Evolutionary conservation across 805 yeast species (phyloP), one percentile per base, ranked within the genome.

Genomic region (Metschnikowia gruessii): DNA sequence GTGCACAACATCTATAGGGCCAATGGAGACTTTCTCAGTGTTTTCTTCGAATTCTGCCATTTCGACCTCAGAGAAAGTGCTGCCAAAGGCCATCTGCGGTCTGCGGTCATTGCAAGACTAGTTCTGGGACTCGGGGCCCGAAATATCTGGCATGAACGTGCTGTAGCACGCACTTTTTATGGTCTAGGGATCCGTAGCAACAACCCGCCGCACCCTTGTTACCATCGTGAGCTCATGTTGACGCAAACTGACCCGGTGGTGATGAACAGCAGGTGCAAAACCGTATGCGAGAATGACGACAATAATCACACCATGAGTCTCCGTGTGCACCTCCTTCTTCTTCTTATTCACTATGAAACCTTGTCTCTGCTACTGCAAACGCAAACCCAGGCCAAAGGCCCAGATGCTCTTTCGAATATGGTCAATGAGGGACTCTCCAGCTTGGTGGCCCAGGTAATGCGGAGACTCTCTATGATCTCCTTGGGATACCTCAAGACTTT

Each of bases 141-240:
- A 17, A 37, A 29, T 4, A 59, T 62, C 46, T 61, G 67, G 67
- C 60, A 58, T 45, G 74, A 69, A 41, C 48, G 69, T 9, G 55
- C 59, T 8, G 60, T 60, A 9, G 69, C 64, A 37, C 59, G 41
- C 35, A 42, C 56, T 0, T 63, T 70, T 42, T 58, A 59, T 31
- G 74, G 74, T 1, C 50, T 69, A 9, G 52, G 51, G 11, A 53
- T 54, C 1, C 21, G 47, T 5, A 50, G 26, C 49, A 49, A 46
- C 46, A 47, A 49, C 19, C 37, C 41, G n/a, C 64, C 66, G 0
- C 35, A 38, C n/a, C 56, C 66, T 0, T 62, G 63, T 38, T 68
- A 58, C 42, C 44, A 48, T 9, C 48, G 65, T 19, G 74, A 69
- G 37, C 46, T 53, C 22, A 18, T 45, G 2, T 45, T 66, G n/a